Percentiles rank a stretch among this genome's conserved stretches.
Evolutionary conservation across 2,329 filamentous ascomycete species (phyloP).

Genomic region (Cladophialophora yegresii): DNA sequence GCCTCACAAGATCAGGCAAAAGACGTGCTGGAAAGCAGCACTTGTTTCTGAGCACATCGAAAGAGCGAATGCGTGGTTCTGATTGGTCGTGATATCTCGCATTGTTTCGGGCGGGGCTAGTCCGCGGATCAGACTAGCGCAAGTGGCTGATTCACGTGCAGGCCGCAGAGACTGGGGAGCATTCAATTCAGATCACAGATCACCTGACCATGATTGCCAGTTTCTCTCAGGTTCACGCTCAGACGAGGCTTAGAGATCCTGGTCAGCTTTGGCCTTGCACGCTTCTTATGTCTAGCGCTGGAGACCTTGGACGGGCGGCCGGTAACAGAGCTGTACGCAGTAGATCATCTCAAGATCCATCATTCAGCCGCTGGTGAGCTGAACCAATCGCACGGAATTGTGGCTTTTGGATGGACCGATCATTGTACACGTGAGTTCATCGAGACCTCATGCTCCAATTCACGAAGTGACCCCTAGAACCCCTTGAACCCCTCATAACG

Average conservation of each 20-base stretch:
- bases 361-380: neutral
- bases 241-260: neutral
- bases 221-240: neutral
- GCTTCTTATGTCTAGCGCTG: neutral
- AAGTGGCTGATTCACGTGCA: constrained; percentile 2
- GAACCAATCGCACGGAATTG: neutral
- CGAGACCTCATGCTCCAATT: constrained; percentile 6
- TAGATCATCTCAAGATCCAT: neutral
- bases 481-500: constrained; percentile 44
- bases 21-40: constrained; percentile 30
- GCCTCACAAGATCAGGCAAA: constrained; percentile 20
- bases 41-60: constrained; percentile 15
- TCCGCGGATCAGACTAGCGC: neutral
- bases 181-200: neutral
- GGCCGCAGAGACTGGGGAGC: neutral
- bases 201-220: neutral
- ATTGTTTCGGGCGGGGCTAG: constrained; percentile 2
- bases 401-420: constrained; percentile 3
- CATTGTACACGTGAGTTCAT: constrained; percentile 18
- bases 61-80: constrained; percentile 6
- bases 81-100: constrained; percentile 31
- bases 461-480: neutral
- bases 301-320: neutral
- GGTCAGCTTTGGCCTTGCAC: neutral
- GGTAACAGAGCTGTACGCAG: neutral